Conservation (phyloP, 2,329 filamentous ascomycete species). For the Penicillium sp. region DNA sequence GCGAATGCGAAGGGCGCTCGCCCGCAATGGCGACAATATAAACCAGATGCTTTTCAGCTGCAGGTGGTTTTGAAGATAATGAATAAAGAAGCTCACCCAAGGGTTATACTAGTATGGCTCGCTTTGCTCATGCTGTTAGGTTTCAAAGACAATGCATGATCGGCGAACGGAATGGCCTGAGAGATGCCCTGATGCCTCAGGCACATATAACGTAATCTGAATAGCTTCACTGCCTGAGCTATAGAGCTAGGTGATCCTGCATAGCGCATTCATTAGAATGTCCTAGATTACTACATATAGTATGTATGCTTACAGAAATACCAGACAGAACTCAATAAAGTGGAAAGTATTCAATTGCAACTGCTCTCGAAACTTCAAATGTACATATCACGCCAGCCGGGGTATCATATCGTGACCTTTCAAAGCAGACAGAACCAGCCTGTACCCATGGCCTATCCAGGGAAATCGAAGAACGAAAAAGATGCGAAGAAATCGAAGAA, state of each 20-base stretch:
- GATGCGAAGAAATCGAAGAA: constrained; percentile 8
- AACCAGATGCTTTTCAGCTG: not conserved
- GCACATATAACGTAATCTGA: constrained; percentile 10
- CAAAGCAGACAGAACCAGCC: constrained; percentile 23
- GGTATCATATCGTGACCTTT: constrained; percentile 35
- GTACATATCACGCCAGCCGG: constrained; percentile 20
- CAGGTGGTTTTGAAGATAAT: not conserved
- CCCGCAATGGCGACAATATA: constrained; percentile 4
- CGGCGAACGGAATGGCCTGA: constrained; percentile 12
- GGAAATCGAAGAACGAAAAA: constrained; percentile 3
- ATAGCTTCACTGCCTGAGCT: not conserved
- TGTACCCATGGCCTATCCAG: constrained; percentile 14
- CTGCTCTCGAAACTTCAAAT: constrained; percentile 13
- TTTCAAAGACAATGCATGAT: constrained; percentile 14
- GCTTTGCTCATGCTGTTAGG: constrained; percentile 6
- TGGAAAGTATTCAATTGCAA: constrained; percentile 14
- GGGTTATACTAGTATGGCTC: not conserved
- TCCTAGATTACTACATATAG: not conserved
- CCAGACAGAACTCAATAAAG: not conserved
- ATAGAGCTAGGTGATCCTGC: not conserved
- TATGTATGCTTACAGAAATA: not conserved
- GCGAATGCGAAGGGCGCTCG: constrained; percentile 4
- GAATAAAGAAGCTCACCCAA: constrained; percentile 1
- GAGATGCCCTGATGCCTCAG: constrained; percentile 21
- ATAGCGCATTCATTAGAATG: not conserved